Conservation (phyloP, 2,329 filamentous ascomycete genomes). For the Fusarium buharicum region DNA sequence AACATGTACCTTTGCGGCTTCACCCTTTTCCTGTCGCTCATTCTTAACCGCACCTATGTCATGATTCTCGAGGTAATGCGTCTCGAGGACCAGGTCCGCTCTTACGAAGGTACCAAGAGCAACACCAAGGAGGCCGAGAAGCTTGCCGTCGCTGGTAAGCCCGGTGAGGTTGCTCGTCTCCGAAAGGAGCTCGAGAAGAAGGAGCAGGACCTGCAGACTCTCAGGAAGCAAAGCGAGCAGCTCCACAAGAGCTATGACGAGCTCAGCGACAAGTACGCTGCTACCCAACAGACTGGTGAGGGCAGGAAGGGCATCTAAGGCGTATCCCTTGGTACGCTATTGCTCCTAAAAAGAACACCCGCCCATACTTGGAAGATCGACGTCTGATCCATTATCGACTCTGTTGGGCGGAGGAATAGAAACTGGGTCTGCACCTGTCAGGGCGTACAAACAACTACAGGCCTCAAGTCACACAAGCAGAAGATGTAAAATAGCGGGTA, state of each 20-base stretch:
- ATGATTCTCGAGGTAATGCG: constrained; percentile 94
- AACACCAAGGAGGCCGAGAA: constrained; percentile 75
- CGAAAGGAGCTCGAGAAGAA: constrained; percentile 79
- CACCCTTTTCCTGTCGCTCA: constrained; percentile 97
- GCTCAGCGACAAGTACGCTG: constrained; percentile 82
- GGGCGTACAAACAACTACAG: constrained; percentile 16
- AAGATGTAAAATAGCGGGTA: constrained; percentile 34
- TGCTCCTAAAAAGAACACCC: background rate
- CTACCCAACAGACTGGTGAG: constrained; percentile 61
- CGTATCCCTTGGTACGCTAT: background rate
- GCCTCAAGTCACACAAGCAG: constrained; percentile 2
- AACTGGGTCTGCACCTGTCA: constrained; percentile 21
- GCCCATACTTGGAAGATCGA: background rate
- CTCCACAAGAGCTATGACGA: constrained; percentile 86
- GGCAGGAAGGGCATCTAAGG: constrained; percentile 68
- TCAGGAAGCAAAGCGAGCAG: constrained; percentile 93
- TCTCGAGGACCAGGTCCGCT: constrained; percentile 91
- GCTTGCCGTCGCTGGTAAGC: constrained; percentile 76
- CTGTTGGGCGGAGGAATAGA: background rate
- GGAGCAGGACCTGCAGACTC: constrained; percentile 82
- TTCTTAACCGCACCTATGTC: constrained; percentile 98
- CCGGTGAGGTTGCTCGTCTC: constrained; percentile 77
- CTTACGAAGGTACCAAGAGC: constrained; percentile 70
- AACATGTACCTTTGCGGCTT: constrained; percentile 99
- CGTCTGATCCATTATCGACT: background rate